A percentile compares a stretch with the other conserved stretches of the same genome.
Evolutionary conservation across 1,284 basidiomycete genomes (phyloP).

Genomic region (Trametes sp.): DNA sequence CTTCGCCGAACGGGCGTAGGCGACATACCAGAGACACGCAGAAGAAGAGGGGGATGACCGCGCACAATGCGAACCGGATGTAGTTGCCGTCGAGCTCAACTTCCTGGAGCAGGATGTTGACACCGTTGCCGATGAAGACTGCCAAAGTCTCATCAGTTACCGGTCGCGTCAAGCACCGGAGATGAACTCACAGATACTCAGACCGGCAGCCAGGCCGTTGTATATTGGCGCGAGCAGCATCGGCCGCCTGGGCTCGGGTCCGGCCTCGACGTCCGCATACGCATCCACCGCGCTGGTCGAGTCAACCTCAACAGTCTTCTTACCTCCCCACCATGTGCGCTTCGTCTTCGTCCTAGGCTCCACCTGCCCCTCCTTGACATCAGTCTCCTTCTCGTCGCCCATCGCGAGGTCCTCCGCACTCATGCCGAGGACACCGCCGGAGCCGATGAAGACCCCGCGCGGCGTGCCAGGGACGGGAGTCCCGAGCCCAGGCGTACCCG

Average conservation of each 20-base stretch:
- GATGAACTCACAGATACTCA: constrained; percentile 44
- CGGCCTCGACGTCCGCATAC: constrained; percentile 39
- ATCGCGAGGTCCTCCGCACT: constrained; percentile 36
- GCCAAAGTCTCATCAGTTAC: constrained; percentile 9
- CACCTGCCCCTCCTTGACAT: constrained; percentile 31
- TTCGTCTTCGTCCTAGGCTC: constrained; percentile 37
- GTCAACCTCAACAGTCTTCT: constrained; percentile 43
- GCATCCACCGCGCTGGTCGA: constrained; percentile 31
- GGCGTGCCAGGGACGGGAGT: constrained; percentile 38
- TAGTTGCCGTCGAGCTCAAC: constrained; percentile 54
- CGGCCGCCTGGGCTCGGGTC: constrained; percentile 45
- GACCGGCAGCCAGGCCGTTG: constrained; percentile 53
- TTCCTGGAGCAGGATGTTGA: constrained; percentile 52
- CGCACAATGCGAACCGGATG: constrained; percentile 52
- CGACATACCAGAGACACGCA: constrained; percentile 48
- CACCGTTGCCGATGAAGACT: constrained; percentile 51
- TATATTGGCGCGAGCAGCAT: constrained; percentile 54
- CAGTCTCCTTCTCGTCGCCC: constrained; percentile 44
- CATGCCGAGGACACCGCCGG: constrained; percentile 32
- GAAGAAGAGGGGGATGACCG: constrained; percentile 52
- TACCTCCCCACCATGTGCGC: constrained; percentile 47
- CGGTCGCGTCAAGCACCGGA: too few relatives aligned
- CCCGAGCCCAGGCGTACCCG: constrained; percentile 24
- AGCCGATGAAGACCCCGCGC: constrained; percentile 36
- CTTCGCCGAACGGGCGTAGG: background rate